phyloP scores from a whole-genome alignment of 768 basidiomycete species.

The Leccinum variicolor region DNA sequence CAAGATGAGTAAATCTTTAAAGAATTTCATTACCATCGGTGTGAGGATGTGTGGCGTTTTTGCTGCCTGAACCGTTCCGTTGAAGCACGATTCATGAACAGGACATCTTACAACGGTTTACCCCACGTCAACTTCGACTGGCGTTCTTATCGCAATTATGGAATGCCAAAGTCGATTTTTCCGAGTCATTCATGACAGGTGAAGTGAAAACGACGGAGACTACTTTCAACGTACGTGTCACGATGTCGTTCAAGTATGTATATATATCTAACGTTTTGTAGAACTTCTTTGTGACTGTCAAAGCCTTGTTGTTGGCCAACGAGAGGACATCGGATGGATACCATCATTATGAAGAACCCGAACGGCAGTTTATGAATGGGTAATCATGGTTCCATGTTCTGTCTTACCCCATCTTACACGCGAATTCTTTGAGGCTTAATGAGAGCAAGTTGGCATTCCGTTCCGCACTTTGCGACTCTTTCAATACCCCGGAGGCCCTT shows the following conservation, averaged over 20 bases:
- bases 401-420: conserved; percentile 9
- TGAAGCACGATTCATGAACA: conserved; percentile 30
- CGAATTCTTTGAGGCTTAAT: conserved; percentile 51
- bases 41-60: conserved; percentile 45
- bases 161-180: conserved; percentile 94
- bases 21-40: conserved; percentile 98
- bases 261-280: conserved; percentile 29
- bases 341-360: conserved; percentile 63
- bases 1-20: conserved; percentile 99
- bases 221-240: conserved; percentile 70
- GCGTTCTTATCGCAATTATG: conserved; percentile 90
- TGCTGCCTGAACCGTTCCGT: not conserved
- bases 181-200: conserved; percentile 81
- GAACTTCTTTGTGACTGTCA: conserved; percentile 93
- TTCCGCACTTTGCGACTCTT: conserved; percentile 89
- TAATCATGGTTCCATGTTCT: conserved; percentile 31
- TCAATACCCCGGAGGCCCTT: conserved; percentile 89
- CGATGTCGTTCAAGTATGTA: not conserved
- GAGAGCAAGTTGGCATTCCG: conserved; percentile 77
- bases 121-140: conserved; percentile 84
- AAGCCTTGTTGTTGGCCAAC: conserved; percentile 65
- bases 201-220: conserved; percentile 86
- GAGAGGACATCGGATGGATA: conserved; percentile 52
- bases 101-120: conserved; percentile 83
- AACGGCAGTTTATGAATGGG: conserved; percentile 66